Base-by-base conservation (phyloP, 148 eudicot species). In the Dianthus caryophyllus region DNA sequence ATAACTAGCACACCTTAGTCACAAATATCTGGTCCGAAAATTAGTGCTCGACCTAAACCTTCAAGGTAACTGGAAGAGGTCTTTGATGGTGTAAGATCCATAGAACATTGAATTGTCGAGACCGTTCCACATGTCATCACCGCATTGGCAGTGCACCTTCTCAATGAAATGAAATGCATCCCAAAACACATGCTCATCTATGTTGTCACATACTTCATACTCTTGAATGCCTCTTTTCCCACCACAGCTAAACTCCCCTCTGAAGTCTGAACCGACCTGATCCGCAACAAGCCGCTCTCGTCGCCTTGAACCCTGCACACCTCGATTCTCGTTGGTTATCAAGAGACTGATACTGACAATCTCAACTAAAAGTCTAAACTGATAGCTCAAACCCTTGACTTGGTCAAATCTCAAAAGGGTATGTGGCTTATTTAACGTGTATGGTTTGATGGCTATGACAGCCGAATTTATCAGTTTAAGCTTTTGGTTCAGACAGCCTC, bases 171-270 rank as follows among this genome's bases (percentile, higher is more conserved):
- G 75, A 9, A 36, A 7, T 13, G 77, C 58, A 54, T 73, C 81
- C 81, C 74, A 73, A 9, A 73, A 69, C 9, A 73, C 71, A 66
- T 65, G 29, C 18, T 78, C 68, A 12, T 74, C 51, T 44, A 41
- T 65, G 20, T 60, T 47, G 13, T 61, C 31, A 25, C 77, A 73
- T 31, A 77, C 26, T 12, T 83, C 55, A 63, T 61, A 85, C 16
- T 71, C 76, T 50, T 51, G 49, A 6, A 50, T 52, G 22, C 20
- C 67, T 13, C 80, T 76, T 69, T 50, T 76, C 16, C 86, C 84
- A 15, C 83, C 89, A 44, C 89, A 85, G 61, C 79, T 85, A 39
- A 48, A 50, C 4, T 62, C 26, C 55, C 84, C 87, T 59, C 83
- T 48, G 12, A 54, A 73, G 84, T 59, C 83, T 48, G 12, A 54